Base-by-base conservation (phyloP, 2,329 filamentous ascomycete species). In the Fusarium metavorans region DNA sequence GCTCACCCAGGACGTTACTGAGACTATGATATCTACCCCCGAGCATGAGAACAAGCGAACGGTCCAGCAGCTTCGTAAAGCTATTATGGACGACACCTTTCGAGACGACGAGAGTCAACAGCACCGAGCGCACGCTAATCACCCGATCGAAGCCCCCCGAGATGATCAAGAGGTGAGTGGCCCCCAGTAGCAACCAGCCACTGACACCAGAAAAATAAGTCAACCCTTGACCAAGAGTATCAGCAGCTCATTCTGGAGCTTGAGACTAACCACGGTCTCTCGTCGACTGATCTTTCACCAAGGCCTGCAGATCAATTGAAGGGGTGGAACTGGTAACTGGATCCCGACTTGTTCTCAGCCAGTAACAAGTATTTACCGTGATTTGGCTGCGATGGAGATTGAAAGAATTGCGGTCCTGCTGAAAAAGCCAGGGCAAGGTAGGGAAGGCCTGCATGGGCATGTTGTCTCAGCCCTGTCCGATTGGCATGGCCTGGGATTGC, bases 11-110 rank as follows among this genome's bases (percentile, higher is more conserved):
- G 93, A 93, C 72, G 92, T 95, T 9, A n/a, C 30, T 9, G 23
- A 41, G 34, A 58, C 56, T 9, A 16, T 34, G 5, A 41, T 16
- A 9, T 20, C 92, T 3, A 94, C 94, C 72, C 92, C 93, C 2
- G 92, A 95, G 85, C 91, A 92, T 62, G 92, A 94, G 80, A 95
- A 95, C 81, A 92, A 94, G 81, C 88, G 94, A 75, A 95, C 95
- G 87, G 89, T 92, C 64, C 93, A 94, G 80, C 93, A 95, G 83
- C 90, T 95, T 65, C 92, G 93, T 82, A 92, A 95, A 73, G 93
- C 93, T 57, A 92, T 93, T 52, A 90, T 94, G 76, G 95, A 95
- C 87, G 93, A 93, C 87, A 95, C 93, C 18, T 90, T 95, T 41
- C 92, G 93, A 83, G 93, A 95, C 79, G 93, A 95, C 79, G 93